Conservation (phyloP, 495 filamentous ascomycete species). For the Penicillium taxi region DNA sequence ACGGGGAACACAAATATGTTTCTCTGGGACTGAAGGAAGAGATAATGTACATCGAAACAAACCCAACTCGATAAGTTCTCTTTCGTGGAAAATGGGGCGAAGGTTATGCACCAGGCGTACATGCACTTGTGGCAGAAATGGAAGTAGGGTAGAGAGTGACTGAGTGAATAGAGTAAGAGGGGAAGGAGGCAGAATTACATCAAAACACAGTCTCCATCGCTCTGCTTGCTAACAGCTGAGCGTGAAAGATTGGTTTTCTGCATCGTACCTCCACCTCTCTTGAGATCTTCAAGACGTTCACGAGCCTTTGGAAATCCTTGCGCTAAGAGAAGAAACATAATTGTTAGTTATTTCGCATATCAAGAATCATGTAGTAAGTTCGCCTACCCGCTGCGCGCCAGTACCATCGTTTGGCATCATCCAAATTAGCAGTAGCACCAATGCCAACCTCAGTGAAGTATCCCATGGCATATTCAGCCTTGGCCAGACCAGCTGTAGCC, state of each 20-base stretch:
- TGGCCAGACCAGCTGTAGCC: slow-evolving; percentile 71
- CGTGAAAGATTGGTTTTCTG: slow-evolving; percentile 75
- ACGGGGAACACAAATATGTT: too few species aligned
- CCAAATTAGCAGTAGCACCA: slow-evolving; percentile 73
- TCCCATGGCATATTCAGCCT: slow-evolving; percentile 96
- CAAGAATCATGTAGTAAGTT: slow-evolving; percentile 1
- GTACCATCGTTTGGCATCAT: slow-evolving; percentile 98
- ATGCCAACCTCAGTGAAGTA: slow-evolving; percentile 96
- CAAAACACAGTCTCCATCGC: slow-evolving; percentile 72
- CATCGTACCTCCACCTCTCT: slow-evolving; percentile 61
- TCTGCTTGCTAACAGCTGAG: slow-evolving; percentile 72
- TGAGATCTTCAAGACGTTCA: slow-evolving; percentile 86
- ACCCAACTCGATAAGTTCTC: too few species aligned
- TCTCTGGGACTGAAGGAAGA: too few species aligned
- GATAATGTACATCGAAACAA: too few species aligned
- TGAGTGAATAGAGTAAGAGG: slow-evolving; percentile 1
- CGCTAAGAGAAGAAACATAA: slow-evolving; percentile 40
- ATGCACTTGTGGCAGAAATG: background rate
- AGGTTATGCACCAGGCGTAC: background rate
- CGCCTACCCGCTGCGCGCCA: slow-evolving; percentile 92
- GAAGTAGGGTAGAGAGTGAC: background rate
- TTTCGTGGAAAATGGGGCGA: too few species aligned
- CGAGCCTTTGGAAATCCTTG: slow-evolving; percentile 91
- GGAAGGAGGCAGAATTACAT: slow-evolving; percentile 47
- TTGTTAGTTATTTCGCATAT: background rate